Evolutionary conservation across 2,329 filamentous ascomycete species (phyloP).

Genomic region (Verticillium zaregamsianum): DNA sequence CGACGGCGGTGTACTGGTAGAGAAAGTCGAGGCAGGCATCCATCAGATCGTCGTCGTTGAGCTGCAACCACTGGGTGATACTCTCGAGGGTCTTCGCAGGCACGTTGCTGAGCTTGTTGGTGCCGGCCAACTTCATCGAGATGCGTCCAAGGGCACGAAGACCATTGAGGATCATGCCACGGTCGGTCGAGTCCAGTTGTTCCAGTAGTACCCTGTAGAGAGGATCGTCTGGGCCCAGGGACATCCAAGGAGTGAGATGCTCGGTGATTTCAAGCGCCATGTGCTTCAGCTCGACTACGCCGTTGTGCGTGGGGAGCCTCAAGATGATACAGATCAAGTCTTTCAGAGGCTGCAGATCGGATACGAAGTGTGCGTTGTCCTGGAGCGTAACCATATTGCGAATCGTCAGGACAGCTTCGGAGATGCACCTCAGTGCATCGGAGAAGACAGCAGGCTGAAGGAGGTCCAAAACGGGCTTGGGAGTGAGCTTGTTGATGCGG

Average conservation of each 20-base stretch:
- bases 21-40: constrained; percentile 89
- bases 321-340: constrained; percentile 82
- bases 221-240: constrained; percentile 67
- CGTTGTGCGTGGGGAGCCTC: constrained; percentile 68
- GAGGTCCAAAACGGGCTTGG: constrained; percentile 56
- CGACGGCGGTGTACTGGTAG: constrained; percentile 88
- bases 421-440: constrained; percentile 70
- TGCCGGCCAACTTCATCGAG: constrained; percentile 78
- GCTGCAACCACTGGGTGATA: constrained; percentile 68
- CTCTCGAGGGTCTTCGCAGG: constrained; percentile 61
- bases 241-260: constrained; percentile 78
- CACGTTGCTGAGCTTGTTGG: constrained; percentile 71
- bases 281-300: constrained; percentile 80
- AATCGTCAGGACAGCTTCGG: constrained; percentile 81
- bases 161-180: constrained; percentile 75
- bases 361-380: constrained; percentile 73
- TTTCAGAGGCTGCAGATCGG: constrained; percentile 49
- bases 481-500: constrained; percentile 61
- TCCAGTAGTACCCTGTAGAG: constrained; percentile 71
- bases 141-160: constrained; percentile 81
- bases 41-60: constrained; percentile 87
- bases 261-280: constrained; percentile 89
- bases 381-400: constrained; percentile 94
- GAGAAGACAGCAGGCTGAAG: constrained; percentile 69
- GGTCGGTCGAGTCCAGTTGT: constrained; percentile 65